A percentile compares a stretch with the other conserved stretches of the same genome.
Evolutionary conservation across 768 basidiomycete species (phyloP).

Genomic region (Rhodotorula paludigena): DNA sequence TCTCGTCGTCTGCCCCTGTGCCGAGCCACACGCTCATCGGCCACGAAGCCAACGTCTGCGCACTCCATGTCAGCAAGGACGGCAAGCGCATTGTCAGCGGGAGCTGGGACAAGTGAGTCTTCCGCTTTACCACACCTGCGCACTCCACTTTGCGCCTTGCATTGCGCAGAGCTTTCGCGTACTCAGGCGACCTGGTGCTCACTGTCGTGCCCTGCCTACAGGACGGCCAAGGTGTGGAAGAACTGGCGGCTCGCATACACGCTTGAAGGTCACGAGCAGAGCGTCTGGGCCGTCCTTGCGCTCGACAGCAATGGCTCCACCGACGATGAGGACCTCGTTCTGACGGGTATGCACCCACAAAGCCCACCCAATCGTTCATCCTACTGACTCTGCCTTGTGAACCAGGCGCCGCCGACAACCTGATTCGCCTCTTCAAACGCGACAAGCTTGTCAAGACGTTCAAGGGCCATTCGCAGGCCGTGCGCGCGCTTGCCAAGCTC

Average conservation of each 20-base stretch:
- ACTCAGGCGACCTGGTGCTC: no score
- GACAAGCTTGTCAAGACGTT: constrained; percentile 66
- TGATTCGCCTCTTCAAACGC: constrained; percentile 79
- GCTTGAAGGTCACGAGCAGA: constrained; percentile 77
- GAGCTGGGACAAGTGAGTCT: constrained; percentile 84
- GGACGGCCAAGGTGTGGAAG: constrained; percentile 74
- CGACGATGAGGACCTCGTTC: constrained; percentile 58
- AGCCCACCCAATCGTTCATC: not conserved
- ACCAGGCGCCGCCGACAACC: constrained; percentile 86
- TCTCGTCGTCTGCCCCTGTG: constrained; percentile 58
- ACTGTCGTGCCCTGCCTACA: constrained; percentile 47
- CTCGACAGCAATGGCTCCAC: constrained; percentile 50
- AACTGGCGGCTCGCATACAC: constrained; percentile 71
- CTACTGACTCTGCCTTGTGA: not conserved
- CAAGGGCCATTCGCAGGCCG: constrained; percentile 78
- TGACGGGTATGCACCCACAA: constrained; percentile 62
- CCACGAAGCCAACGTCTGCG: constrained; percentile 84
- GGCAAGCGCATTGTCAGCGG: constrained; percentile 77
- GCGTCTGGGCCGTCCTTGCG: constrained; percentile 88
- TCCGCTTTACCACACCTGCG: not conserved
- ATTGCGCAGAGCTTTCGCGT: no score
- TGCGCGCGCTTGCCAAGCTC: constrained; percentile 73
- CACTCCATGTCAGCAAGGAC: constrained; percentile 63
- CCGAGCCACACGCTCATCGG: constrained; percentile 79
- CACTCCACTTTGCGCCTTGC: no score